Conservation (phyloP, 192 early-diverging fungal genomes). For the Podila minutissima region DNA sequence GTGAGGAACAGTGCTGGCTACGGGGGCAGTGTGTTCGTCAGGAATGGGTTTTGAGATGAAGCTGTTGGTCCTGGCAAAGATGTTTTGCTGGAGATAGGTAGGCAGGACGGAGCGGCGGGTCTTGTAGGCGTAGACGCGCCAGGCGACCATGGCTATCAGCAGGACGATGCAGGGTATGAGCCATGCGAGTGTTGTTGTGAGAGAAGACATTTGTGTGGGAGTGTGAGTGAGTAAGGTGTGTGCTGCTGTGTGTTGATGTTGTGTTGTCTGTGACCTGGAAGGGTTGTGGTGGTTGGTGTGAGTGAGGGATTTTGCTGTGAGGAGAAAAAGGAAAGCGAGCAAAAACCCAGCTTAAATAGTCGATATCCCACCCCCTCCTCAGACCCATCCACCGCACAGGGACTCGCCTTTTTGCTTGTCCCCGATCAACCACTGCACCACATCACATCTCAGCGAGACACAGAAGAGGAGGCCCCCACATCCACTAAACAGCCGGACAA, state of each 20-base stretch:
- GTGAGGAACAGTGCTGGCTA: neutral
- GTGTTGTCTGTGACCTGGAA: no score
- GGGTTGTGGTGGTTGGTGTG: no score
- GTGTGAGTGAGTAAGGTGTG: neutral
- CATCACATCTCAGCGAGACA: no score
- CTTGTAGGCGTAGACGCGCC: conserved; percentile 27
- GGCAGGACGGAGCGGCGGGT: conserved; percentile 30
- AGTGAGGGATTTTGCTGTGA: no score
- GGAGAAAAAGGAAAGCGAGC: no score
- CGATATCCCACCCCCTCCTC: no score
- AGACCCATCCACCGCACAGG: no score
- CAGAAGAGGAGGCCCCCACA: no score
- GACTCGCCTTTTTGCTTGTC: no score
- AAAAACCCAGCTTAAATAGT: no score
- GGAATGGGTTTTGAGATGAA: conserved; percentile 11
- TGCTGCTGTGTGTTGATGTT: neutral
- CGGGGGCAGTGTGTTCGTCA: neutral
- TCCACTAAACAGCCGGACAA: no score
- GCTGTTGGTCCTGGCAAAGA: conserved; percentile 38
- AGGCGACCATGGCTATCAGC: conserved; percentile 9
- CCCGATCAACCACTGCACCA: no score
- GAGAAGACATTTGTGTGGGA: conserved; percentile 19
- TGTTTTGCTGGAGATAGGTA: conserved; percentile 23
- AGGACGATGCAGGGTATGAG: conserved; percentile 38
- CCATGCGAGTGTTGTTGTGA: conserved; percentile 25